Evolutionary conservation across 164 flowering plant genomes (phyloP), one percentile per base, ranked within the genome.

Genomic region (Amborella trichopoda): DNA sequence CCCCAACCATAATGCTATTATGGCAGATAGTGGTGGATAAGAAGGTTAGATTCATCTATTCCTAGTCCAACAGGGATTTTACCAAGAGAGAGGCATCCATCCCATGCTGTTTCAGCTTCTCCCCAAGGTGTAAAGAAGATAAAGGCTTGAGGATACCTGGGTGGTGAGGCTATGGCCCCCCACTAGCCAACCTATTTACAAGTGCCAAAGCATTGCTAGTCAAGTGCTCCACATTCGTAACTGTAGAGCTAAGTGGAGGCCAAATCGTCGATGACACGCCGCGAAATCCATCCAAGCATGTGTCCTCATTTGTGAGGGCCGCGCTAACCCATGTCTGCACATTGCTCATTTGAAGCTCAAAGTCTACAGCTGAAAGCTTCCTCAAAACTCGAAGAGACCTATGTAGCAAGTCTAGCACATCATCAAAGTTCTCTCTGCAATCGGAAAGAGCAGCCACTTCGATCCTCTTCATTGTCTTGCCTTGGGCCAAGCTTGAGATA

Each of bases 121-220:
- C n/a, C n/a, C n/a, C n/a, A n/a, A n/a, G n/a, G n/a, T n/a, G n/a
- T n/a, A n/a, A n/a, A n/a, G n/a, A n/a, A n/a, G n/a, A n/a, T n/a
- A n/a, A n/a, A n/a, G n/a, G n/a, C n/a, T n/a, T n/a, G n/a, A n/a
- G n/a, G n/a, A n/a, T n/a, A n/a, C n/a, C n/a, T n/a, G n/a, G n/a
- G n/a, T n/a, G n/a, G n/a, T n/a, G n/a, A n/a, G n/a, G n/a, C n/a
- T n/a, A n/a, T n/a, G n/a, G n/a, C n/a, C n/a, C n/a, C n/a, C n/a
- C n/a, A n/a, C n/a, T n/a, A n/a, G 87, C 87, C 20, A 88, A 78
- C 48, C 64, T 72, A 50, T 58, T 68, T 22, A 74, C 74, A 28
- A 84, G 70, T 45, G 93, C 93, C 44, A 88, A 64, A 0, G 97
- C 82, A 51, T 84, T 88, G 33, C 97, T 84, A 0, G 91, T 75